Percentiles rank a stretch among this genome's conserved stretches.
Evolutionary conservation across 2,329 filamentous ascomycete genomes (phyloP).

Genomic region (Torrubiella hemipterigena): DNA sequence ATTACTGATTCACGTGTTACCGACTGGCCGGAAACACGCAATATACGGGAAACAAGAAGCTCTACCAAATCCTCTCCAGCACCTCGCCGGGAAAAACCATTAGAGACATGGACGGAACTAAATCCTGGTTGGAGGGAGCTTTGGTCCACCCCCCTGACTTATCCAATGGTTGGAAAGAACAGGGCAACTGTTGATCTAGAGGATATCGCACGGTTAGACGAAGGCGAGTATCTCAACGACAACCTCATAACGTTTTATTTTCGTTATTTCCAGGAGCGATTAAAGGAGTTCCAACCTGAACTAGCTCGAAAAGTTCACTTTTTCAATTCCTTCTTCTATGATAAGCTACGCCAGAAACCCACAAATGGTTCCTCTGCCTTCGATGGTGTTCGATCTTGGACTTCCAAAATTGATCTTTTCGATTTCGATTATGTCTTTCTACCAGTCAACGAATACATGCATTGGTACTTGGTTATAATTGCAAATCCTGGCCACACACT

Average conservation of each 20-base stretch:
- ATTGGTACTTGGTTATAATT: constrained; percentile 95
- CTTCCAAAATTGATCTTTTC: constrained; percentile 72
- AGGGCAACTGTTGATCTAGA: constrained; percentile 54
- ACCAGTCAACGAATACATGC: constrained; percentile 74
- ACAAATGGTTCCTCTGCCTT: no score
- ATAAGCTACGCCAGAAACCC: constrained; percentile 50
- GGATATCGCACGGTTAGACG: constrained; percentile 69
- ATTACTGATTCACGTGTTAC: no score
- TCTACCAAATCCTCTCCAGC: constrained; percentile 12
- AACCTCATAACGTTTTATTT: constrained; percentile 85
- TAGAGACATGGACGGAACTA: constrained; percentile 33
- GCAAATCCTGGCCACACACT: constrained; percentile 68
- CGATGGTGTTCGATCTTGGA: constrained; percentile 77
- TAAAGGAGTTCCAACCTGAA: constrained; percentile 42
- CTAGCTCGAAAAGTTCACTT: constrained; percentile 61
- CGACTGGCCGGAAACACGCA: no score
- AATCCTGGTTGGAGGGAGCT: constrained; percentile 37
- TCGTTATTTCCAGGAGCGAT: constrained; percentile 53
- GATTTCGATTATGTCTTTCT: constrained; percentile 81
- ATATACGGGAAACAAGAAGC: constrained; percentile 12
- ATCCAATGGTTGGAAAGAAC: constrained; percentile 43
- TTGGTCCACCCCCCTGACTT: constrained; percentile 50
- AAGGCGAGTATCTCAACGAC: constrained; percentile 83
- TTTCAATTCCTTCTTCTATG: constrained; percentile 89
- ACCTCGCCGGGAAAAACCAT: constrained; percentile 5